Evolutionary conservation across 768 basidiomycete species (phyloP).

Genomic region (Rhodotorula graminis): DNA sequence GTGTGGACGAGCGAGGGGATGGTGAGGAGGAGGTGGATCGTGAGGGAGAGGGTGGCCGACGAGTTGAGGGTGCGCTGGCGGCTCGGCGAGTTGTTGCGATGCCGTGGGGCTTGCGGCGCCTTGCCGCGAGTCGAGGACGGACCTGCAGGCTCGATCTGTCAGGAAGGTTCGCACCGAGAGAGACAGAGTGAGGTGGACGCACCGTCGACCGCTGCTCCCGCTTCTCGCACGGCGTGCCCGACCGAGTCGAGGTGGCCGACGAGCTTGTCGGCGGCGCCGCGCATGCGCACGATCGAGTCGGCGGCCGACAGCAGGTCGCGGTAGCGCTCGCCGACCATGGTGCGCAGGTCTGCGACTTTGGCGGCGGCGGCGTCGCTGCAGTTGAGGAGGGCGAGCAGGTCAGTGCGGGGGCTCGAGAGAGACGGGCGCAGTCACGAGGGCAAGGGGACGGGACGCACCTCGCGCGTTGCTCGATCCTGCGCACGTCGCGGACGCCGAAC

Average conservation of each 20-base stretch:
- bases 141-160: not conserved
- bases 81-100: not conserved
- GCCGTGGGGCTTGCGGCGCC: not conserved
- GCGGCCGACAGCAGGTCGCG: slow-evolving; percentile 43
- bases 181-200: not conserved
- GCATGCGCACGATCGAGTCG: slow-evolving; percentile 44
- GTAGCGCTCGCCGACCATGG: slow-evolving; percentile 45
- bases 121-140: not conserved
- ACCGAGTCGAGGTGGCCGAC: slow-evolving; percentile 26
- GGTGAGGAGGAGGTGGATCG: slow-evolving; percentile 35
- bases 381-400: too few relatives aligned
- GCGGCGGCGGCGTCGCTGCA: slow-evolving; percentile 34
- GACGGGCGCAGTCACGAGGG: not conserved
- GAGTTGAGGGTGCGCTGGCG: slow-evolving; percentile 8
- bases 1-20: slow-evolving; percentile 40
- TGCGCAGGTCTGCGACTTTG: slow-evolving; percentile 42
- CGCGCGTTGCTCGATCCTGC: slow-evolving; percentile 39
- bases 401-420: not conserved
- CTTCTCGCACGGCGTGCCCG: not conserved
- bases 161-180: not conserved
- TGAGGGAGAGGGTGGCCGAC: slow-evolving; percentile 30
- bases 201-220: slow-evolving; percentile 1
- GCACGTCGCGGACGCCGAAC: slow-evolving; percentile 42
- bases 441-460: slow-evolving; percentile 6
- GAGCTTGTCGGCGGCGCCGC: slow-evolving; percentile 24